Evolutionary conservation across 306 rosid genomes (phyloP), one percentile per base, ranked within the genome.

Genomic region (Dryas drummondii): DNA sequence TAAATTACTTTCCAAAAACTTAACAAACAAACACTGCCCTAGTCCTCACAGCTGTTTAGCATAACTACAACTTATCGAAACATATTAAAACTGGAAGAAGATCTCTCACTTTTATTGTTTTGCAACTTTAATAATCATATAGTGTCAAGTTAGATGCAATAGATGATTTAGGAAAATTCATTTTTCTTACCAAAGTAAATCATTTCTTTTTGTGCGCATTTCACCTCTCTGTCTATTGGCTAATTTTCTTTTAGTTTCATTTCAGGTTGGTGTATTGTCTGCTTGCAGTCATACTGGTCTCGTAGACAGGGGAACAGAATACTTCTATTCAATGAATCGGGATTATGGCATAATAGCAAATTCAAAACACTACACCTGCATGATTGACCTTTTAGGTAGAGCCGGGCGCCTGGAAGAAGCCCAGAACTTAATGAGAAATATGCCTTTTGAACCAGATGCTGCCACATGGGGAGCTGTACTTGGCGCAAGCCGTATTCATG

Each of bases 401-500:
- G 91, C 96, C 2, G 97, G 97, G 70, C 85, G 87, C 70, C 80
- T 92, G 56, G 88, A 84, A 17, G 96, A 90, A 82, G 97, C 97
- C 7, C 88, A 81, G 49, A 79, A 87, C 66, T 81, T 92, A 61
- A 90, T 92, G 89, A 79, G 69, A 80, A 84, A 46, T 63, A 92
- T 92, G 96, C 91, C 96, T 67, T 89, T 88, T 41, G 77, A 86
- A 79, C 96, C 96, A 53, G 90, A 80, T 75, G 96, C 89, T 74
- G 93, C 96, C 66, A 81, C 93, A 65, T 92, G 97, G 97, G 97
- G 93, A 73, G 90, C 97, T 79, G 78, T 92, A 70, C 85, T 92
- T 19, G 96, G 96, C 72, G 91, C 96, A 66, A 85, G 97, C 86
- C 84, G 96, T 72, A 90, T 85, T 85, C 90, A 90, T 55, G 93